Base-by-base conservation (phyloP, 164 flowering plant genomes). In the Liriodendron chinense region DNA sequence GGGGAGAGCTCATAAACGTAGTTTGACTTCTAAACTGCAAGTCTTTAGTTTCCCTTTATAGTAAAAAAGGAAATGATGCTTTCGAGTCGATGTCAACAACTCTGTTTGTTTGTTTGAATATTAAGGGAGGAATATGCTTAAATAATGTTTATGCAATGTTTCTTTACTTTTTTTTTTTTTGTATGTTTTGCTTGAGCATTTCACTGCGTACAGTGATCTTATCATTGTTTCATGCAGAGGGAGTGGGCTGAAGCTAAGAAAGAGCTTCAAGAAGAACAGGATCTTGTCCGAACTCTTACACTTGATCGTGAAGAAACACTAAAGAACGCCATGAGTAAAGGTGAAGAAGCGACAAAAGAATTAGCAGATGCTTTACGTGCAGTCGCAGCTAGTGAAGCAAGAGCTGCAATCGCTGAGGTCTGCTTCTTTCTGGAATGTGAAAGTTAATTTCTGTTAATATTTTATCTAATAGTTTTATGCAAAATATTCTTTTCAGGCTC, bases 221-320 rank as follows among this genome's bases (percentile, higher is more conserved):
- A 69, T 20, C 66, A 1, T 21, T 50, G 50, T 25, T 68, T n/a
- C 70, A 56, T 85, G 74, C 84, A 94, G 96, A 90, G 85, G 79
- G 99, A 96, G 75, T 92, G 95, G 97, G 95, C 97, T 83, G 95
- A 94, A 80, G 94, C 87, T 26, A 96, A 89, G 84, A 90, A 86
- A 72, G 97, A 94, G 83, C 89, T 96, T 56, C 94, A 92, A 74
- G 93, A 89, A 80, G 94, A 91, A 78, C 85, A 94, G 48, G 86
- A 90, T 69, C 90, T 76, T 78, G 87, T 82, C 34, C 89, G 97
- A 20, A 72, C 76, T 28, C 89, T 92, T 65, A 82, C 86, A 57
- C 85, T 77, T 73, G 96, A 91, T 72, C 86, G 88, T 43, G 97
- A 94, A 65, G 82, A 83, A 66, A 82, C 86, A n/a, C 49, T 91